Percentiles rank a stretch among this genome's conserved stretches.
These are phyloP conservation scores for Cenchrus americanus DNA, from an alignment of 176 grass and related monocot species.

Conservation along the genomic window DNA sequence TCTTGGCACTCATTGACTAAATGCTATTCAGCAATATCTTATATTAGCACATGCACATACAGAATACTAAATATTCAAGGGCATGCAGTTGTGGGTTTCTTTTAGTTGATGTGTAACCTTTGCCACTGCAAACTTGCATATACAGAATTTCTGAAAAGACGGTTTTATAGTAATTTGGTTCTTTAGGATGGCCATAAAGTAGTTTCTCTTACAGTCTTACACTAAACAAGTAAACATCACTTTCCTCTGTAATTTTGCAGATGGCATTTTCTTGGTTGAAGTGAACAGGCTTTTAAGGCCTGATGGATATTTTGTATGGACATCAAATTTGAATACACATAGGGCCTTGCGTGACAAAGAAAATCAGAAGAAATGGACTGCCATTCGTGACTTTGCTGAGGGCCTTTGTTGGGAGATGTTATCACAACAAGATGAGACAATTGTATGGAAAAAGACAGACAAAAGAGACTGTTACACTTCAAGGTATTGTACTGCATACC, in stretches of 20 bases:
- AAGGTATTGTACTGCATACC: conserved; percentile 53
- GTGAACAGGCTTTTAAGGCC: conserved; percentile 97
- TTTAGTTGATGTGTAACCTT: not conserved
- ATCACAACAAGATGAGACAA: conserved; percentile 98
- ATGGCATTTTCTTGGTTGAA: conserved; percentile 93
- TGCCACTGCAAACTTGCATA: conserved; percentile 14
- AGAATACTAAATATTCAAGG: conserved; percentile 29
- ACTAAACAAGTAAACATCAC: not conserved
- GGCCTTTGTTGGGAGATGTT: conserved; percentile 95
- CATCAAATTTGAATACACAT: conserved; percentile 85
- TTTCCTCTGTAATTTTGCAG: conserved; percentile 51
- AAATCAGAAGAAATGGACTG: conserved; percentile 90
- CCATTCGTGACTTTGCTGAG: conserved; percentile 67
- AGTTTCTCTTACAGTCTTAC: conserved; percentile 24
- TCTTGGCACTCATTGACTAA: conserved; percentile 10
- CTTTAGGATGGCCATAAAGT: not conserved
- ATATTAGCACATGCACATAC: not conserved
- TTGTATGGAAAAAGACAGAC: conserved; percentile 95
- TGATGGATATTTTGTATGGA: conserved; percentile 98
- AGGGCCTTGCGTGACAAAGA: conserved; percentile 89
- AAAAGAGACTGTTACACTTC: conserved; percentile 77
- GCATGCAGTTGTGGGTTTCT: conserved; percentile 20
- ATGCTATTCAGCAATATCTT: conserved; percentile 1
- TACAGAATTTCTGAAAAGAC: not conserved
- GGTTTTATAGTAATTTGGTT: not conserved